Evolutionary conservation across 768 basidiomycete genomes (phyloP).

Genomic region (Amanita subjunquillea): DNA sequence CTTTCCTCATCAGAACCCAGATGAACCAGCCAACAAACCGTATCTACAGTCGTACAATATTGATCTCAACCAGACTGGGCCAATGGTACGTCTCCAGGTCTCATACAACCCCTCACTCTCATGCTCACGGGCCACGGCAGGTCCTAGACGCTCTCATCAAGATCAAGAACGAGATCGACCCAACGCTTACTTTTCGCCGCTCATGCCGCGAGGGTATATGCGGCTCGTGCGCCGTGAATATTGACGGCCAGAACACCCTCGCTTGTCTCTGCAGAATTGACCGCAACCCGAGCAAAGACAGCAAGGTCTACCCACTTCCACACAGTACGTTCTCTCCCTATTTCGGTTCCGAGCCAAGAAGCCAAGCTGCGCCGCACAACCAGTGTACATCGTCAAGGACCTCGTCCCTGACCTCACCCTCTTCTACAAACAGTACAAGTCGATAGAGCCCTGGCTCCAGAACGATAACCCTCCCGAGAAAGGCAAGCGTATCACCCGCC

Average conservation of each 20-base stretch:
- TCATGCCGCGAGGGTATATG: slow-evolving; percentile 95
- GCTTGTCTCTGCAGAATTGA: slow-evolving; percentile 96
- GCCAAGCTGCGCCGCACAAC: neutral
- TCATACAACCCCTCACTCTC: neutral
- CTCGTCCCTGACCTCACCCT: slow-evolving; percentile 86
- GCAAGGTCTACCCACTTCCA: slow-evolving; percentile 94
- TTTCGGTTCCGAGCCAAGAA: neutral
- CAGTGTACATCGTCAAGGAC: slow-evolving; percentile 99
- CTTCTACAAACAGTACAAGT: slow-evolving; percentile 99
- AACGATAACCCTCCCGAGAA: slow-evolving; percentile 83
- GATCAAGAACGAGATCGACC: slow-evolving; percentile 98
- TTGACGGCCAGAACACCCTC: slow-evolving; percentile 95
- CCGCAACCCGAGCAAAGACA: slow-evolving; percentile 54
- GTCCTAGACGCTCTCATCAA: slow-evolving; percentile 92
- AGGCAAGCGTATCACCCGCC: slow-evolving; percentile 17
- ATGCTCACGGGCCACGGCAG: slow-evolving; percentile 18
- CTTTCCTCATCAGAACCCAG: slow-evolving; percentile 67
- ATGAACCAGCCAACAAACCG: slow-evolving; percentile 88
- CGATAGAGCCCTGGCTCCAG: slow-evolving; percentile 93
- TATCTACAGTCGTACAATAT: slow-evolving; percentile 83
- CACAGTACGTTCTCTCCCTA: slow-evolving; percentile 57
- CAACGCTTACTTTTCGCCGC: slow-evolving; percentile 92
- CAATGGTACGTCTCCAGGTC: slow-evolving; percentile 51
- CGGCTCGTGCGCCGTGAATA: slow-evolving; percentile 98
- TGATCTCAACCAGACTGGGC: slow-evolving; percentile 90